Conservation (phyloP, 192 early-diverging fungal species). For the Entomortierella beljakovae region DNA sequence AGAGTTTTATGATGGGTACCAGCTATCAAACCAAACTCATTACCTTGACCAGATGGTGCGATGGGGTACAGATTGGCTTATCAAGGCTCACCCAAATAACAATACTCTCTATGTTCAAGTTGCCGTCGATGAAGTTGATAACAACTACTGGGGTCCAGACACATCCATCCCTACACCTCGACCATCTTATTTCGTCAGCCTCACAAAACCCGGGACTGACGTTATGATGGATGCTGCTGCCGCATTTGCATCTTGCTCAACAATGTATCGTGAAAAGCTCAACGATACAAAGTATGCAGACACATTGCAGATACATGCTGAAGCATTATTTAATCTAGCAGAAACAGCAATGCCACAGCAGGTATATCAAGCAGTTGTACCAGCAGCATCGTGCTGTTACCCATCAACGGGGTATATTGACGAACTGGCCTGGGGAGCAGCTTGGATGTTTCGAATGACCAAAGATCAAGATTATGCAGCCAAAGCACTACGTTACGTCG, state of each 20-base stretch:
- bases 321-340: slow-evolving; percentile 60
- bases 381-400: slow-evolving; percentile 55
- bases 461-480: slow-evolving; percentile 54
- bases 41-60: slow-evolving; percentile 60
- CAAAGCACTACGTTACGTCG: slow-evolving; percentile 59
- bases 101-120: slow-evolving; percentile 64
- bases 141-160: slow-evolving; percentile 68
- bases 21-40: slow-evolving; percentile 51
- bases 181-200: slow-evolving; percentile 59
- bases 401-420: slow-evolving; percentile 53
- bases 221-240: slow-evolving; percentile 64
- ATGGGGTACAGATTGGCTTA: slow-evolving; percentile 70
- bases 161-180: slow-evolving; percentile 61
- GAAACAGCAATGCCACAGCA: slow-evolving; percentile 60
- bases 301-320: slow-evolving; percentile 55
- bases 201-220: slow-evolving; percentile 63
- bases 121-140: slow-evolving; percentile 57
- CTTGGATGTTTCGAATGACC: slow-evolving; percentile 67
- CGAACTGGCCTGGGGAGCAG: slow-evolving; percentile 65
- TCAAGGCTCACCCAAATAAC: slow-evolving; percentile 61
- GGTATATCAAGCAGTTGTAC: slow-evolving; percentile 55
- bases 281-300: slow-evolving; percentile 61
- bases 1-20: slow-evolving; percentile 65
- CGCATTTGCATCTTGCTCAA: slow-evolving; percentile 66
- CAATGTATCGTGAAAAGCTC: slow-evolving; percentile 60